Evolutionary conservation across 164 flowering plant genomes (phyloP).

Genomic region (Piper betle): DNA sequence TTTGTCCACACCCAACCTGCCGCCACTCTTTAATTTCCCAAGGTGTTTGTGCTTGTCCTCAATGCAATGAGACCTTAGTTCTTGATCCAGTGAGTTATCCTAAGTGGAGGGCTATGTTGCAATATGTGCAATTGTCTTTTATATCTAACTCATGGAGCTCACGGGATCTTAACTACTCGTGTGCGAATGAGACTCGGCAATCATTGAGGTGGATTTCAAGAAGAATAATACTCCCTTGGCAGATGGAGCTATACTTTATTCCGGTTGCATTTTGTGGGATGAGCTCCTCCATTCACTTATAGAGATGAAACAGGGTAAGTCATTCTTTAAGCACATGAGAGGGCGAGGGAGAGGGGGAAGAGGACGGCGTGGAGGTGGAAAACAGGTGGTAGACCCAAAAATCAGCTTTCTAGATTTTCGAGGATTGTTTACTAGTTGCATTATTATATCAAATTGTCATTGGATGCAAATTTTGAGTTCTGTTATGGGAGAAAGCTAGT

Average conservation of each 20-base stretch:
- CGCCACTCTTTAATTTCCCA: conserved; percentile 71
- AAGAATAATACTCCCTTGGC: conserved; percentile 78
- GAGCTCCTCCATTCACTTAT: conserved; percentile 82
- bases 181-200: conserved; percentile 69
- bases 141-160: conserved; percentile 82
- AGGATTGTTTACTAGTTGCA: background rate
- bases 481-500: too few species aligned
- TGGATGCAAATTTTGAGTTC: too few species aligned
- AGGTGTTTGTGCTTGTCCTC: conserved; percentile 98
- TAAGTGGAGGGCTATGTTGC: conserved; percentile 84
- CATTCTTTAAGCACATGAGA: conserved; percentile 36
- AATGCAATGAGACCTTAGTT: conserved; percentile 79
- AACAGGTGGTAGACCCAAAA: conserved; percentile 49
- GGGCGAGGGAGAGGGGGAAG: conserved; percentile 43
- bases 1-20: conserved; percentile 94
- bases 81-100: conserved; percentile 92
- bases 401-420: conserved; percentile 89
- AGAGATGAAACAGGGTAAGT: conserved; percentile 81
- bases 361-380: conserved; percentile 41
- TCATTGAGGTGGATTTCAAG: conserved; percentile 84
- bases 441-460: too few species aligned
- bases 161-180: conserved; percentile 57
- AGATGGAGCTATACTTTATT: conserved; percentile 65
- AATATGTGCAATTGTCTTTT: conserved; percentile 88
- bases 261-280: conserved; percentile 87